phyloP scores from a whole-genome alignment of 176 grass and related monocot genomes.

The Zizania latifolia region DNA sequence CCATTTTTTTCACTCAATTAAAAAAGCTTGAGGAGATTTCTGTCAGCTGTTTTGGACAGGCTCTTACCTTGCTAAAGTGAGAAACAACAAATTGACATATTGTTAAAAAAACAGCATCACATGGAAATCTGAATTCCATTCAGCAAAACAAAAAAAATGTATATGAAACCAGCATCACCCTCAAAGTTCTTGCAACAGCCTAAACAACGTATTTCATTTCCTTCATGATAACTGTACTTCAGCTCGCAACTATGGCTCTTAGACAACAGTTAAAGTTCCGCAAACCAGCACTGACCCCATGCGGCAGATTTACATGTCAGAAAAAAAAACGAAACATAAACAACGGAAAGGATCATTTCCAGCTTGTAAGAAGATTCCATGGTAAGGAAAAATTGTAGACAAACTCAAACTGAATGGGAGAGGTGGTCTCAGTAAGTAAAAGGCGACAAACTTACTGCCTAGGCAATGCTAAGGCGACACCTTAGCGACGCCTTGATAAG shows the following conservation, averaged over 20 bases:
- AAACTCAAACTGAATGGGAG: conserved; percentile 7
- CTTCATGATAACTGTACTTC: background rate
- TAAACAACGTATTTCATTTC: conserved; percentile 6
- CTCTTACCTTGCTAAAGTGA: background rate
- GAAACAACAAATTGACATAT: background rate
- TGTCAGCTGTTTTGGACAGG: background rate
- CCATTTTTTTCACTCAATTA: no score
- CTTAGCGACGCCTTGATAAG: no score
- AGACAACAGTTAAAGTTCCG: background rate
- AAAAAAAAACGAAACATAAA: conserved; percentile 8
- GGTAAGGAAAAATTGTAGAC: background rate
- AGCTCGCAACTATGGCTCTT: background rate
- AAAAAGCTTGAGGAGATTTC: background rate
- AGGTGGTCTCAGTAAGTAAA: no score
- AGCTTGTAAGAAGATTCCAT: conserved; percentile 21
- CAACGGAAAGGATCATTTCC: conserved; percentile 3
- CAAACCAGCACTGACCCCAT: conserved; percentile 3
- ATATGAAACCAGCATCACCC: background rate
- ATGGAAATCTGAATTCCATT: background rate
- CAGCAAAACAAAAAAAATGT: no score
- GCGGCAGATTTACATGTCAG: conserved; percentile 22
- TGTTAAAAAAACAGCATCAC: background rate
- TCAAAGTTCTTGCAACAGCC: background rate
- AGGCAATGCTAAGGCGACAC: no score
- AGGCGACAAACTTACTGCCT: no score